phyloP scores from a whole-genome alignment of 768 basidiomycete species.

The Nidularia pulvinata region DNA sequence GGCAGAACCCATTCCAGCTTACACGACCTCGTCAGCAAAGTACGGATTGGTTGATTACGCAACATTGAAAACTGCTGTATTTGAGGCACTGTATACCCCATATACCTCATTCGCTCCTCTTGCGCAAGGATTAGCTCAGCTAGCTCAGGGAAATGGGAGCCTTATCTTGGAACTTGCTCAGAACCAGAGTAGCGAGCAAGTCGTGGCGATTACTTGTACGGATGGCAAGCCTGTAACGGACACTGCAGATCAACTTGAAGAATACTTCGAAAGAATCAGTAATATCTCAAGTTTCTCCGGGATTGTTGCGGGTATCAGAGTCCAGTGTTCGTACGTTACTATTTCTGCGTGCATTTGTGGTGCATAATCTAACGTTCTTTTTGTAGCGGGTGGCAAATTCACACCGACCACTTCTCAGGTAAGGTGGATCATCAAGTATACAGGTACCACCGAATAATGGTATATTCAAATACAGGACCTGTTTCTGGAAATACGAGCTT shows the following conservation, averaged over 20 bases:
- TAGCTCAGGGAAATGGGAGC: constrained; percentile 28
- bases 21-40: constrained; percentile 8
- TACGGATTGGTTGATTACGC: constrained; percentile 38
- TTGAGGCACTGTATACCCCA: constrained; percentile 30
- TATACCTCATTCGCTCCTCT: constrained; percentile 27
- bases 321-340: neutral
- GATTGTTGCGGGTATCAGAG: neutral
- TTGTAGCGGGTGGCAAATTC: neutral
- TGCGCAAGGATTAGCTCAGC: constrained; percentile 29
- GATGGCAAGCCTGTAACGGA: constrained; percentile 27
- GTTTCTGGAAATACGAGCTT: constrained; percentile 33
- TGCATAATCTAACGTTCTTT: too few species aligned
- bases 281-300: too few species aligned
- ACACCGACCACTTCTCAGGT: too few species aligned
- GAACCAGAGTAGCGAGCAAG: too few species aligned
- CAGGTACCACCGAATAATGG: neutral
- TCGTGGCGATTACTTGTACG: constrained; percentile 27
- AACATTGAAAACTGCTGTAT: constrained; percentile 22
- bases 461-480: constrained; percentile 20
- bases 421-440: too few species aligned
- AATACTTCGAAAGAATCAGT: too few species aligned
- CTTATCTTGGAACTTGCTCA: too few species aligned
- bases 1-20: constrained; percentile 29
- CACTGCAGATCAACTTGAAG: too few species aligned
- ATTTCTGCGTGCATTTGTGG: too few species aligned